These are phyloP conservation scores for Pyrenochaeta sp. DNA, from an alignment of 2,329 filamentous ascomycete species.

Conservation along the genomic window DNA sequence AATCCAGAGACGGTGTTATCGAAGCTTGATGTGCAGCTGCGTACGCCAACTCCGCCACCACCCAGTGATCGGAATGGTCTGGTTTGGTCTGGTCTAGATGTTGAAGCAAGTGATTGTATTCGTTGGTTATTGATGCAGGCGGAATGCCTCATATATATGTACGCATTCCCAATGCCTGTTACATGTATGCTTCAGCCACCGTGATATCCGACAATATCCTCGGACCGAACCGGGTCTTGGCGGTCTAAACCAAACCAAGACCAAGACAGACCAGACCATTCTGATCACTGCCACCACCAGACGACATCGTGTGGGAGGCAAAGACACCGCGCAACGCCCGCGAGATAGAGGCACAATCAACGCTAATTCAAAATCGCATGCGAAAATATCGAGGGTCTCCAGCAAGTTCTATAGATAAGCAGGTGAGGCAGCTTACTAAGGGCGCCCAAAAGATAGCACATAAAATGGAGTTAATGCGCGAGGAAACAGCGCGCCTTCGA, in stretches of 20 bases:
- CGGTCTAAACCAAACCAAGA: too few relatives aligned
- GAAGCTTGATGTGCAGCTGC: constrained; percentile 30
- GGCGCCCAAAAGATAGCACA: constrained; percentile 14
- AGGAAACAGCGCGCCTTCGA: constrained; percentile 2
- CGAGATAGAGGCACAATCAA: constrained; percentile 11
- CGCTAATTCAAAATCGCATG: constrained; percentile 10
- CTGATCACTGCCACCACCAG: too few relatives aligned
- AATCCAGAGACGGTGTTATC: constrained; percentile 38
- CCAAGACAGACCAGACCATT: too few relatives aligned
- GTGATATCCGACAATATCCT: too few relatives aligned
- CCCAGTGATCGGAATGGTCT: too few relatives aligned
- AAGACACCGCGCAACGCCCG: constrained; percentile 11
- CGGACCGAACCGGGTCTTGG: too few relatives aligned
- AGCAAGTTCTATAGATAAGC: constrained; percentile 10
- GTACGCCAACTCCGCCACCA: constrained; percentile 2
- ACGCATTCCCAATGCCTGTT: too few relatives aligned
- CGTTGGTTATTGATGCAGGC: too few relatives aligned
- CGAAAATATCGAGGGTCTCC: constrained; percentile 6
- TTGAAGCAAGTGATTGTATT: too few relatives aligned
- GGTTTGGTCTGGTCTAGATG: too few relatives aligned
- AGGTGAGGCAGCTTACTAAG: constrained; percentile 11
- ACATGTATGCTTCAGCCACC: too few relatives aligned
- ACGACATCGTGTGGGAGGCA: constrained; percentile 3
- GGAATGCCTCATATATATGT: too few relatives aligned
- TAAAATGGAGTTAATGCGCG: constrained; percentile 11